Percentiles rank a stretch among this genome's conserved stretches.
Conservation (phyloP, 2,329 filamentous ascomycete species). For the Hirsutella minnesotensis region DNA sequence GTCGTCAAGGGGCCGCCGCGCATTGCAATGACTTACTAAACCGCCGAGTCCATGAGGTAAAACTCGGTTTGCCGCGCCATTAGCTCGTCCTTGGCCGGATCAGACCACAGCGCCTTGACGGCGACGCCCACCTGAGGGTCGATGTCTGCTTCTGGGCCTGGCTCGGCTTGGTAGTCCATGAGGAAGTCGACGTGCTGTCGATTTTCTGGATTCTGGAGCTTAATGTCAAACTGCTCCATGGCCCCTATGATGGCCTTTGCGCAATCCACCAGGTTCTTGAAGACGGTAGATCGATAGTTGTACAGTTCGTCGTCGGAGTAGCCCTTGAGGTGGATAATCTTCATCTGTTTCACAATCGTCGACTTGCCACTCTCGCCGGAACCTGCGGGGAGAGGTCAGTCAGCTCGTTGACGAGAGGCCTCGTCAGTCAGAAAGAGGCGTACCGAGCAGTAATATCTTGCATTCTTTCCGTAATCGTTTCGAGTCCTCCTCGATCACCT, state of each 20-base stretch:
- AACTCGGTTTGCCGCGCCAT: constrained; percentile 96
- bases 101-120: constrained; percentile 79
- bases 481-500: constrained; percentile 86
- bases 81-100: constrained; percentile 68
- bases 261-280: constrained; percentile 97
- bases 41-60: constrained; percentile 97
- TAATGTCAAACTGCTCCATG: constrained; percentile 84
- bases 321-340: constrained; percentile 97
- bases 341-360: constrained; percentile 99
- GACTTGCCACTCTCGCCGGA: constrained; percentile 98
- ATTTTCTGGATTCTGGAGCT: constrained; percentile 61
- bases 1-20: neutral
- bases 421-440: constrained; percentile 1
- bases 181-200: constrained; percentile 68
- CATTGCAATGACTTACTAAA: constrained; percentile 58
- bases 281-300: constrained; percentile 90
- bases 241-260: constrained; percentile 85
- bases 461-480: constrained; percentile 89
- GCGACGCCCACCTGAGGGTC: constrained; percentile 73
- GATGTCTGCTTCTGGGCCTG: constrained; percentile 76
- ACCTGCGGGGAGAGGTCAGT: constrained; percentile 38
- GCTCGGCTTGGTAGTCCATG: constrained; percentile 77
- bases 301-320: constrained; percentile 90
- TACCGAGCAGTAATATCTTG: constrained; percentile 95
- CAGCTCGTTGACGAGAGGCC: neutral